Evolutionary conservation across 306 rosid species (phyloP), one percentile per base, ranked within the genome.

Genomic region (Psophocarpus tetragonolobus): DNA sequence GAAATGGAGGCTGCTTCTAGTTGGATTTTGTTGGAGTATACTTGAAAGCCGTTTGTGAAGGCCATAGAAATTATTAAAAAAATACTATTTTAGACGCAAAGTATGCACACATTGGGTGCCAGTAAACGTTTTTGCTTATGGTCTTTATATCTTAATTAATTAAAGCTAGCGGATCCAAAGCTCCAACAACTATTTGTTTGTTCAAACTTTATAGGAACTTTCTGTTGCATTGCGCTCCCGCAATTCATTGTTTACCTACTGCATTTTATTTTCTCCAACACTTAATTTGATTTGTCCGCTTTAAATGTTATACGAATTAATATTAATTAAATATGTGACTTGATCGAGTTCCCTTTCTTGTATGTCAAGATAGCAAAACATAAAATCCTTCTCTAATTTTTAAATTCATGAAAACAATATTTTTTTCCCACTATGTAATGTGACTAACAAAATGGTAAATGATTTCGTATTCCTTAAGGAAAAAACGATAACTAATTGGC

Each of bases 21-120:
- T 80, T 84, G 81, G 84, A 79, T 71, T 53, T 54, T 32, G 82
- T 65, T 77, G 80, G 78, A n/a, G 26, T 0, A 33, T 35, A 33
- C 35, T 68, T 81, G 66, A 70, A 61, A 74, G 74, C 82, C 74
- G 85, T 36, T 61, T 68, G 68, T 44, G 68, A 35, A 69, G 38
- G 53, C 24, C 65, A 33, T 15, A 54, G 0, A 4, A 38, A 64
- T 23, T 35, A 33, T 65, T 15, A 35, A 48, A 27, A 50, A 51
- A 54, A 57, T 29, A 21, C 23, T 4, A 41, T 5, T 74, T 51
- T 7, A 48, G 24, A 41, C 56, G 69, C 33, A 75, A 70, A 80
- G 78, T 21, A 18, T 6, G 45, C 5, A 21, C 5, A 47, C 81
- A 73, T 73, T 68, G 14, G n/a, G n/a, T 39, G 51, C 75, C 24